Evolutionary conservation across 2,329 filamentous ascomycete genomes (phyloP), one percentile per base, ranked within the genome.

Genomic region (Alternaria novae-zelandiae): DNA sequence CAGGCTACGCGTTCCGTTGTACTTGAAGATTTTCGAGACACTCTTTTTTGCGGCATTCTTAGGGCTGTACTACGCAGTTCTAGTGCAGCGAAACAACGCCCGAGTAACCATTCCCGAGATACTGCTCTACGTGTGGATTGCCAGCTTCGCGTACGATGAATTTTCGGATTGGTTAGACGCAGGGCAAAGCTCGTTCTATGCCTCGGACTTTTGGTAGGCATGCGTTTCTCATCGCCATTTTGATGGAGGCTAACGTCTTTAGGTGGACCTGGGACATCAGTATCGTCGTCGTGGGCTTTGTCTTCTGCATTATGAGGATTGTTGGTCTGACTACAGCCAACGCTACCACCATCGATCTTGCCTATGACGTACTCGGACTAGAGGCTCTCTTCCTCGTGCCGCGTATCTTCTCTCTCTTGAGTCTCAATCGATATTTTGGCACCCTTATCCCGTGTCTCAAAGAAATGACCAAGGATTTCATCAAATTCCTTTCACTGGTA

Each of bases 311-410:
- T 13, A 81, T 92, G 50, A 85, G 92, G 53, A 84, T 89, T 26
- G 81, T 92, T 54, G 93, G 92, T 0, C 78, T 95, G 25, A 83
- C 84, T 21, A 87, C 86, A 56, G 78, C 87, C 21, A 88, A 90
- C 67, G 79, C 83, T 10, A 80, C 84, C 15, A 86, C 93, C n/a
- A 91, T 91, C 50, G 91, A 96, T 64, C 84, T 90, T 4, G 90
- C 93, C 1, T 97, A 97, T 77, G 93, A 97, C 74, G 90, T 97
- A n/a, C 83, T 97, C 21, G 91, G 93, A 0, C 84, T 97, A 13
- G 93, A 97, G 79, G 94, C 93, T 0, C 85, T 97, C 10, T 95
- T 97, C 78, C 90, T 97, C 80, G 91, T 97, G 20, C 94, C 94
- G 45, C 84, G 88, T 83, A 91, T 97, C 70, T 97, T 91, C 81